phyloP scores from a whole-genome alignment of 371 early-diverging fungal genomes.

The Lichtheimia ramosa region DNA sequence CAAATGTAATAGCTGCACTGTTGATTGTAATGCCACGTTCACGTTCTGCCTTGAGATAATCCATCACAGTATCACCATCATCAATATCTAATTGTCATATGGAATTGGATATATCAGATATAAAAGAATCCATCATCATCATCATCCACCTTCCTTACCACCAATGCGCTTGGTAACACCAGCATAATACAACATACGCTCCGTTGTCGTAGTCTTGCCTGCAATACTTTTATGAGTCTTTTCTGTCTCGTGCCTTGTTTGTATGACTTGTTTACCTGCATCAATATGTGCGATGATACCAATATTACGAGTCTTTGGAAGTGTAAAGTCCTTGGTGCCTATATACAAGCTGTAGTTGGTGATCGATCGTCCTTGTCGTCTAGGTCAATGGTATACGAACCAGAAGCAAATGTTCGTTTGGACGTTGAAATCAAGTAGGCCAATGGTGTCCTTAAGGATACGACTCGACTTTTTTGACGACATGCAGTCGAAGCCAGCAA shows the following conservation, averaged over 20 bases:
- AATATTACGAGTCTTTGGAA: constrained; percentile 82
- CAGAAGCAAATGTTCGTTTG: too few species aligned
- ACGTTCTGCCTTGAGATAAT: constrained; percentile 87
- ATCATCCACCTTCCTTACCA: constrained; percentile 32
- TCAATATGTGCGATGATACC: constrained; percentile 98
- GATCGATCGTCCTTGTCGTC: background rate
- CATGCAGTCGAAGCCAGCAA: too few species aligned
- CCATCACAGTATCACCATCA: constrained; percentile 92
- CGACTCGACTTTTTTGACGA: too few species aligned
- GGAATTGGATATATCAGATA: background rate
- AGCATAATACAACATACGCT: constrained; percentile 95
- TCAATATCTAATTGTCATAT: constrained; percentile 80
- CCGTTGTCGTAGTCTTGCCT: constrained; percentile 96
- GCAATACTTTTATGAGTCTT: background rate
- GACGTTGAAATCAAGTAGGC: too few species aligned
- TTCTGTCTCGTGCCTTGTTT: too few species aligned
- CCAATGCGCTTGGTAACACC: constrained; percentile 88
- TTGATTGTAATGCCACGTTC: constrained; percentile 95
- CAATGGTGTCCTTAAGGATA: too few species aligned
- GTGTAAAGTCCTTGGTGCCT: constrained; percentile 51
- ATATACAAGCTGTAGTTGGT: background rate
- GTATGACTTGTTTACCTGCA: constrained; percentile 57
- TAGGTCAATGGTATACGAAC: too few species aligned
- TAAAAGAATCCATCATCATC: background rate
- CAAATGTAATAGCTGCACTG: constrained; percentile 93